Conservation (phyloP, 2,329 filamentous ascomycete genomes). For the Stemphylium lycopersici region DNA sequence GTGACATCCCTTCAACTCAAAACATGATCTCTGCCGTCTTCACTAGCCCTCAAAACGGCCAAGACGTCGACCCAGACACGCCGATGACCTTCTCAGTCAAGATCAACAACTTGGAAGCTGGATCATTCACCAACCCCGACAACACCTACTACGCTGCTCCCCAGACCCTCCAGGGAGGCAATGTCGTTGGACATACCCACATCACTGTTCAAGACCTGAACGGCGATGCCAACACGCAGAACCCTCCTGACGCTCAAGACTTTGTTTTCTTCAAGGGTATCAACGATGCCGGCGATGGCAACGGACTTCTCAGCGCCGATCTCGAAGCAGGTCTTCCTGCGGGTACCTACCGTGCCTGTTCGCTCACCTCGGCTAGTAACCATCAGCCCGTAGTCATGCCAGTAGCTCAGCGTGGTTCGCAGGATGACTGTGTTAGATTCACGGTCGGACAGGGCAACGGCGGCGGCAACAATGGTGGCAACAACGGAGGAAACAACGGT, state of each 20-base stretch:
- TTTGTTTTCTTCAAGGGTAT: conserved; percentile 67
- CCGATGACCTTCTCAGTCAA: conserved; percentile 58
- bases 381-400: conserved; percentile 66
- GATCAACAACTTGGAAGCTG: conserved; percentile 58
- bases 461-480: conserved; percentile 15
- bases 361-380: conserved; percentile 58
- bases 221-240: conserved; percentile 42
- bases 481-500: conserved; percentile 11
- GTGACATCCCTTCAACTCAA: conserved; percentile 57
- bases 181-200: conserved; percentile 57
- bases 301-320: conserved; percentile 54
- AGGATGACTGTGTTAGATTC: conserved; percentile 61
- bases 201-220: conserved; percentile 60
- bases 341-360: conserved; percentile 60
- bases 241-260: conserved; percentile 49
- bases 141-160: conserved; percentile 63
- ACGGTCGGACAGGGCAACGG: conserved; percentile 43
- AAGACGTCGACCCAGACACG: conserved; percentile 49
- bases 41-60: conserved; percentile 52
- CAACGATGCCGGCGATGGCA: conserved; percentile 58
- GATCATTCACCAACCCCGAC: conserved; percentile 61
- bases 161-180: conserved; percentile 54
- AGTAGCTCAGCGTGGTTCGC: conserved; percentile 60
- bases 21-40: conserved; percentile 65
- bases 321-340: conserved; percentile 56